phyloP scores from a whole-genome alignment of 495 filamentous ascomycete species.

The Cercophora samala region DNA sequence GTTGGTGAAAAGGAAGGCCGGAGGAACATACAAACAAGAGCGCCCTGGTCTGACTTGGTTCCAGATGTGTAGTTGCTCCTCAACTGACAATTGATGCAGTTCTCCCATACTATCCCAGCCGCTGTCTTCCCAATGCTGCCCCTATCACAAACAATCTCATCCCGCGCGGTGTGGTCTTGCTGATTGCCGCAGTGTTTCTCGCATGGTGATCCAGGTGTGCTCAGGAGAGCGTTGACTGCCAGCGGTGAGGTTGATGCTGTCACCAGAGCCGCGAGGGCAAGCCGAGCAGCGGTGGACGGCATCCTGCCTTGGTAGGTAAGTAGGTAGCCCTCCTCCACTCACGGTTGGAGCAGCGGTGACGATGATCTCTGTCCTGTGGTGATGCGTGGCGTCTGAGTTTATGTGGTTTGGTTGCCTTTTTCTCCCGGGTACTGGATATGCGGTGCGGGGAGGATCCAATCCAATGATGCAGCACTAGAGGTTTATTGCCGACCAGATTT shows the following conservation, averaged over 20 bases:
- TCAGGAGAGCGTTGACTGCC: conserved; percentile 31
- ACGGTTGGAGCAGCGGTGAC: background rate
- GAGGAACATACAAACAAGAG: conserved; percentile 40
- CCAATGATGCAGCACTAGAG: conserved; percentile 19
- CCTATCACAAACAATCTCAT: conserved; percentile 41
- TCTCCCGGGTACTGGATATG: conserved; percentile 12
- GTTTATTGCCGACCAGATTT: conserved; percentile 25
- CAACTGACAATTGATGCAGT: conserved; percentile 43
- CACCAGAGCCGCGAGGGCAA: conserved; percentile 19
- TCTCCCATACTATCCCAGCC: conserved; percentile 38
- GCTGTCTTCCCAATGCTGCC: conserved; percentile 24
- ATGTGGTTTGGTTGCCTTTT: too few species aligned
- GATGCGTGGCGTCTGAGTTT: conserved; percentile 2
- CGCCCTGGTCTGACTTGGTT: conserved; percentile 37
- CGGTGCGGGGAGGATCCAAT: conserved; percentile 6
- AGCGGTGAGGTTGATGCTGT: conserved; percentile 24
- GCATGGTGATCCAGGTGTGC: conserved; percentile 43
- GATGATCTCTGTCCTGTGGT: conserved; percentile 4
- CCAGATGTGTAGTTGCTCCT: conserved; percentile 35
- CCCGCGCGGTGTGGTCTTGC: conserved; percentile 34
- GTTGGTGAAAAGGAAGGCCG: too few species aligned
- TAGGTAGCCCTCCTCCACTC: background rate
- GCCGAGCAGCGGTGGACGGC: conserved; percentile 18
- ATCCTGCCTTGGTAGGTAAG: conserved; percentile 28
- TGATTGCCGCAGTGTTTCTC: conserved; percentile 44